Conservation (phyloP, 2,329 filamentous ascomycete genomes). For the Chrysoporthe puriensis region DNA sequence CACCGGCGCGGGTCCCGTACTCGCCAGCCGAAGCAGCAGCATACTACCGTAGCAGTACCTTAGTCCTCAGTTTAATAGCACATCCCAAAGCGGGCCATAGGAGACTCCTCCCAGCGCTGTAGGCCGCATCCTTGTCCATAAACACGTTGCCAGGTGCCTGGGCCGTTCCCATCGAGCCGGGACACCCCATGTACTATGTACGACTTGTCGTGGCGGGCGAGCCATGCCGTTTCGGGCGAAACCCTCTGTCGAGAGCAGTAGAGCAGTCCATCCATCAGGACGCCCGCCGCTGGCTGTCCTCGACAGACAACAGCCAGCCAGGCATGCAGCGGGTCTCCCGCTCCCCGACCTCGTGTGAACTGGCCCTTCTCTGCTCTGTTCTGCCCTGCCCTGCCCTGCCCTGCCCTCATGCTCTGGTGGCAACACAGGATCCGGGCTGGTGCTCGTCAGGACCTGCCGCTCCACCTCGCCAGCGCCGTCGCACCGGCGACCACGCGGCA, state of each 20-base stretch:
- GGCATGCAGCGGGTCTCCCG: too few species aligned
- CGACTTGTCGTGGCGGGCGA: neutral
- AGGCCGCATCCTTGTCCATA: neutral
- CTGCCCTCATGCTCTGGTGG: neutral
- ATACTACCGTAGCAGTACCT: too few species aligned
- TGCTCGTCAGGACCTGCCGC: too few species aligned
- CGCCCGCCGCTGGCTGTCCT: neutral
- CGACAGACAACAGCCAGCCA: too few species aligned
- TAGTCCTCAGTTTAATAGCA: too few species aligned
- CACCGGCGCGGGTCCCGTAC: too few species aligned
- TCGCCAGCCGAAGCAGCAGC: too few species aligned
- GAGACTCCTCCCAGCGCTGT: neutral
- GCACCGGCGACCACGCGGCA: conserved; percentile 20
- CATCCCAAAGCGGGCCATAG: neutral
- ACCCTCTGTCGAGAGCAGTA: neutral
- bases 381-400: too few species aligned
- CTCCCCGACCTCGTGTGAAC: neutral
- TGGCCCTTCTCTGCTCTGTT: too few species aligned
- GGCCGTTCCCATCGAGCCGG: neutral
- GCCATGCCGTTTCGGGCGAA: neutral
- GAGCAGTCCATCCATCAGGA: neutral
- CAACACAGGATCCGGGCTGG: too few species aligned
- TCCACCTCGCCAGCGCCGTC: too few species aligned
- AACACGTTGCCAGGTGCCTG: neutral
- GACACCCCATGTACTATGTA: neutral